Conservation (phyloP, 1,284 basidiomycete species). For the Papiliotrema laurentii region DNA sequence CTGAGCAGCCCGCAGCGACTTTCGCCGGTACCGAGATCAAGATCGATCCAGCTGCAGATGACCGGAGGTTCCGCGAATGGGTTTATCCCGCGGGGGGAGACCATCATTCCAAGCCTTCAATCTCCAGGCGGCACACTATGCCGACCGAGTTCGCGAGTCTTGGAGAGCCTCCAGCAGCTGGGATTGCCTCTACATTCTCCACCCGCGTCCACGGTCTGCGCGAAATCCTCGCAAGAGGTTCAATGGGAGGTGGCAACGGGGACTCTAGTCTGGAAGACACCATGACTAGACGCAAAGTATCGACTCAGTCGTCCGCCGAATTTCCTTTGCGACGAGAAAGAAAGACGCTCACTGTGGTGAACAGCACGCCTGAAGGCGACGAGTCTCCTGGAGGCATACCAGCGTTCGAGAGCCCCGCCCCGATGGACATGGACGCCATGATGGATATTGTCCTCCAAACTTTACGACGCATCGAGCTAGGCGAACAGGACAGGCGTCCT, state of each 20-base stretch:
- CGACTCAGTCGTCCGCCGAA: constrained; percentile 1
- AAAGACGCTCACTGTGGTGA: constrained; percentile 2
- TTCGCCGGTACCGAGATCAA: neutral
- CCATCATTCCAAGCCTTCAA: neutral
- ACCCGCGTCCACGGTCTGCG: neutral
- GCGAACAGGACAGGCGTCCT: too few species aligned
- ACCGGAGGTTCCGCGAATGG: constrained; percentile 5
- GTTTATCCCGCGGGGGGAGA: neutral
- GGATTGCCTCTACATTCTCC: constrained; percentile 1
- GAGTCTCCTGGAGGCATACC: neutral
- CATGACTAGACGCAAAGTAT: neutral
- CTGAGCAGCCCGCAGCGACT: neutral
- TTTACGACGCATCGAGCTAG: too few species aligned
- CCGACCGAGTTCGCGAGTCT: neutral
- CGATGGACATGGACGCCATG: neutral
- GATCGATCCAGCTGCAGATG: neutral
- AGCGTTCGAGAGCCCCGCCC: neutral
- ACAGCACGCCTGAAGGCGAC: neutral
- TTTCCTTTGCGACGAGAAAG: constrained; percentile 3
- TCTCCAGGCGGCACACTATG: constrained; percentile 4
- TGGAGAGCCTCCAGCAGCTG: neutral
- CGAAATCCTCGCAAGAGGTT: neutral
- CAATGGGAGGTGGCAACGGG: neutral
- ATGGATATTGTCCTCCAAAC: neutral
- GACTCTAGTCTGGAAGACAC: neutral